Percentiles rank a stretch among this genome's conserved stretches.
Conservation (phyloP, 2,329 filamentous ascomycete species). For the Fusarium sp. region DNA sequence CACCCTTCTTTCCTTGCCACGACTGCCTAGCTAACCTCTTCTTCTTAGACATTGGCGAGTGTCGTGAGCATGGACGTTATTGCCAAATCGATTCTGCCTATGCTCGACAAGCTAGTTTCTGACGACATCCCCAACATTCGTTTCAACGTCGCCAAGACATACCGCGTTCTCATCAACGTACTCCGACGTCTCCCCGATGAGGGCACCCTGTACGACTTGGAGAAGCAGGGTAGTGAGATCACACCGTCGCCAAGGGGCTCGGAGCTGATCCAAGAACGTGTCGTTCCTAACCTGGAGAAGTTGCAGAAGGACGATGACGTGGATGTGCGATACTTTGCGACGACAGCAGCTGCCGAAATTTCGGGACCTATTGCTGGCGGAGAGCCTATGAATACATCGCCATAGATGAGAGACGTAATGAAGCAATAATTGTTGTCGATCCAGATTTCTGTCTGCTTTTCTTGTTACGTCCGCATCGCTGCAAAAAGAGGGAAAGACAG, state of each 20-base stretch:
- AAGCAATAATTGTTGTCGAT: conserved; percentile 63
- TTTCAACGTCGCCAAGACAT: conserved; percentile 99
- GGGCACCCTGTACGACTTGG: conserved; percentile 84
- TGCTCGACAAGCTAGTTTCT: conserved; percentile 91
- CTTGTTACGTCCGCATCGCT: conserved; percentile 35
- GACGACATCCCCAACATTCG: conserved; percentile 99
- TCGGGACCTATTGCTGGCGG: conserved; percentile 59
- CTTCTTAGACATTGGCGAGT: conserved; percentile 82
- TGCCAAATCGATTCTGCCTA: conserved; percentile 90
- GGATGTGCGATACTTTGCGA: conserved; percentile 97
- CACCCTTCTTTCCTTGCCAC: not conserved
- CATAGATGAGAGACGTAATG: conserved; percentile 66
- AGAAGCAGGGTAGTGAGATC: conserved; percentile 76
- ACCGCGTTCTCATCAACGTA: conserved; percentile 88
- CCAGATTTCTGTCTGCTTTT: conserved; percentile 36
- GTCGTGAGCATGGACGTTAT: conserved; percentile 96
- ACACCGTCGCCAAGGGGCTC: conserved; percentile 76
- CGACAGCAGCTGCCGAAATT: conserved; percentile 78
- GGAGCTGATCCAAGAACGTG: conserved; percentile 85
- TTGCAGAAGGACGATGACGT: conserved; percentile 97
- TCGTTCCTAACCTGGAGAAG: conserved; percentile 92
- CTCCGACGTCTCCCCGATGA: conserved; percentile 89
- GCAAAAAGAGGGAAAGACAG: conserved; percentile 25
- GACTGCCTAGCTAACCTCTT: conserved; percentile 39
- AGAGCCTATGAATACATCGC: conserved; percentile 73